Evolutionary conservation across 768 basidiomycete species (phyloP), one percentile per base, ranked within the genome.

Genomic region (Tephrocybe sp.): DNA sequence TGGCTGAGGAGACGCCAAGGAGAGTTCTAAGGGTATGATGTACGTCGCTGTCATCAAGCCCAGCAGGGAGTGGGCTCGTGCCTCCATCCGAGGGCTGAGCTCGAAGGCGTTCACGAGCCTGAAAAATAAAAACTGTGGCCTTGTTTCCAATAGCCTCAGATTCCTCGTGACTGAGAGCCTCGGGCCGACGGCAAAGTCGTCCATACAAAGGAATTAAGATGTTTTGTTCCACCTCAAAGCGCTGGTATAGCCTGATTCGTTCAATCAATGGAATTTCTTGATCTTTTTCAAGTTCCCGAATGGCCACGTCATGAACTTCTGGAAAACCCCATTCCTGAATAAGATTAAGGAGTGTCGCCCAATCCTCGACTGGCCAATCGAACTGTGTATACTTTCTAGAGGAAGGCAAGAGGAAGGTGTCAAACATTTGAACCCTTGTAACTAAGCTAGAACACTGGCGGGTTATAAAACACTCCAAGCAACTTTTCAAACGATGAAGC

Each of bases 391-490:
- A 85, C 39, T 65, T 70, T 0, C 85, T 88, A 56, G 0, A 32
- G n/a, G n/a, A 33, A 19, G 38, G 23, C 22, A 33, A 49, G 16
- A 23, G 35, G 39, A 20, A 22, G 17, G 23, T 22, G 32, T 36
- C 3, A 32, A 22, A 19, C 17, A 22, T 11, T n/a, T n/a, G 19
- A 6, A 35, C 34, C 4, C 22, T 16, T 11, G n/a, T 19, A 7
- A 26, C 7, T 26, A 7, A 26, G 7, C 26, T 7, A 26, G 26
- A 26, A 26, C 2, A 60, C 74, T 56, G 53, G 80, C 78, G 72
- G 72, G 39, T 82, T 80, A 45, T 84, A 84, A 56, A 81, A 81
- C 0, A 82, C 72, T 75, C 79, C 82, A 0, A 83, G 61, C 0
- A 84, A 72, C 0, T 62, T 63, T 0, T 72, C 72, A 45, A 84